A percentile compares a stretch with the other conserved stretches of the same genome.
phyloP scores from a whole-genome alignment of 2,329 filamentous ascomycete genomes.

The Diaporthe batatas region DNA sequence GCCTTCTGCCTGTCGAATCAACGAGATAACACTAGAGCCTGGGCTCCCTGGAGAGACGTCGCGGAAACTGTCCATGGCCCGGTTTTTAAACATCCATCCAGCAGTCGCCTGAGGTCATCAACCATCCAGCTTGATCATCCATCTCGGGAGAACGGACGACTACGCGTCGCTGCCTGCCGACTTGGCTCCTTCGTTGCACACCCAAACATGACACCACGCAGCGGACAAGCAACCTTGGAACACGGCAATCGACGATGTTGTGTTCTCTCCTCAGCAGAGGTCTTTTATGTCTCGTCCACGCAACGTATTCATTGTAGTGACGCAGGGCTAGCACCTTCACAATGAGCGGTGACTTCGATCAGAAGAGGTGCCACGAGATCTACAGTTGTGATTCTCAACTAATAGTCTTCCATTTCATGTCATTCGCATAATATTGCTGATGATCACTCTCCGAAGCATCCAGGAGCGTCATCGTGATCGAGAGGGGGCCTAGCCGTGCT shows the following conservation, averaged over 20 bases:
- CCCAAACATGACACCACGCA: background rate
- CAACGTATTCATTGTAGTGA: too few species aligned
- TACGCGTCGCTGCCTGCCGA: constrained; percentile 8
- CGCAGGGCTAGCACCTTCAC: too few species aligned
- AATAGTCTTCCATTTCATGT: background rate
- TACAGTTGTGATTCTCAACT: background rate
- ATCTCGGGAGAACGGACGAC: constrained; percentile 13
- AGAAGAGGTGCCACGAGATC: background rate
- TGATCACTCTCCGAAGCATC: background rate
- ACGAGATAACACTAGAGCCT: background rate
- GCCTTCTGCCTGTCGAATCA: constrained; percentile 18
- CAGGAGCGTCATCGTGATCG: background rate
- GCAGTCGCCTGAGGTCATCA: constrained; percentile 11
- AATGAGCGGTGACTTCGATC: constrained; percentile 1
- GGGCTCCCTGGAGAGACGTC: background rate
- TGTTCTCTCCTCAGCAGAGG: background rate
- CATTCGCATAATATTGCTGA: background rate
- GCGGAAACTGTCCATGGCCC: constrained; percentile 8
- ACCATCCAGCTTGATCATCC: background rate
- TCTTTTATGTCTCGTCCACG: too few species aligned
- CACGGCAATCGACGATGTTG: background rate
- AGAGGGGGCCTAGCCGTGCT: background rate
- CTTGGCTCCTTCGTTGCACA: background rate
- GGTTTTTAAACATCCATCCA: constrained; percentile 7
- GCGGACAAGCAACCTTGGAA: background rate